Conservation (phyloP, 2,329 filamentous ascomycete species). For the Graphilbum fragrans region DNA sequence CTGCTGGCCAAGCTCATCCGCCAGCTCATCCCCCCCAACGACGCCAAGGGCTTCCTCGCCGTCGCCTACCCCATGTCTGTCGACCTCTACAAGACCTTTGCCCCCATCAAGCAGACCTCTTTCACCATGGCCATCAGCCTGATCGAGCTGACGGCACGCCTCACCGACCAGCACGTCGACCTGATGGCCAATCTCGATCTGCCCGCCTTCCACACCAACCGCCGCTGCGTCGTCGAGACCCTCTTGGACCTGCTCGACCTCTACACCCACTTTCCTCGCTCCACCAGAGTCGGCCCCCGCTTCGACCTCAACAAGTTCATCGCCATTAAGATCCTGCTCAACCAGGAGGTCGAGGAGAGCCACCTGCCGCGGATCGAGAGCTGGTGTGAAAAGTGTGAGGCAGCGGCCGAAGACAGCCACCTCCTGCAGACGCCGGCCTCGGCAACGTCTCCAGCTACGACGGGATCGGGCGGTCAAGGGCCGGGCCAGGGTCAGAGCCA, state of each 20-base stretch:
- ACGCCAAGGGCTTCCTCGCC: conserved; percentile 45
- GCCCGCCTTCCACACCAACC: conserved; percentile 25
- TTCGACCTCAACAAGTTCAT: conserved; percentile 72
- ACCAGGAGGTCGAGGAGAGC: conserved; percentile 62
- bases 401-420: conserved; percentile 24
- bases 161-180: conserved; percentile 46
- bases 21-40: conserved; percentile 33
- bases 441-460: conserved; percentile 26
- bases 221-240: conserved; percentile 54
- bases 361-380: conserved; percentile 51
- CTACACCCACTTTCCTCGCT: conserved; percentile 71
- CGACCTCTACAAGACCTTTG: conserved; percentile 87
- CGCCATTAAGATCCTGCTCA: conserved; percentile 73
- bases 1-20: conserved; percentile 69
- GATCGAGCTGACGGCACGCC: conserved; percentile 64
- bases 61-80: conserved; percentile 72
- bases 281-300: conserved; percentile 60
- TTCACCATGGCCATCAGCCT: conserved; percentile 75
- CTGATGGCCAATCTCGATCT: conserved; percentile 32
- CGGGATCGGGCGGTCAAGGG: too few relatives aligned
- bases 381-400: conserved; percentile 42
- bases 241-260: conserved; percentile 84
- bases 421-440: conserved; percentile 21
- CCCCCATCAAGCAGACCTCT: conserved; percentile 79
- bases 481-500: too few relatives aligned